Evolutionary conservation across 2,329 filamentous ascomycete genomes (phyloP).

Genomic region (Ophiostoma sp.): DNA sequence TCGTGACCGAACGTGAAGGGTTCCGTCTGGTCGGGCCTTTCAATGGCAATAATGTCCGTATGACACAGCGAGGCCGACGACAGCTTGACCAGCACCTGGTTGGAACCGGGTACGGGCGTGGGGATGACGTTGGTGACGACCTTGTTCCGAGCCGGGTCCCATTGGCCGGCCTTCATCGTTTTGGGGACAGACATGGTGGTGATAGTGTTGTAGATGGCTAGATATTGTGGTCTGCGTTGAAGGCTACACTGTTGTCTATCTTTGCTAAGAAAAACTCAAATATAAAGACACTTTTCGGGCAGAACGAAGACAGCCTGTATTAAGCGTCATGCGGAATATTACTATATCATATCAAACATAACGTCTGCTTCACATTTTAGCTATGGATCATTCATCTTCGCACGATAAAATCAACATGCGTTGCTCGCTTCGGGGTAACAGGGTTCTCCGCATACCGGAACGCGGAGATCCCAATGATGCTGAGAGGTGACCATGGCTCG

Average conservation of each 20-base stretch:
- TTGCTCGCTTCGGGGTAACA: not conserved
- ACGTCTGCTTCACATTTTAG: no score
- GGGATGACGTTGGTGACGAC: constrained; percentile 42
- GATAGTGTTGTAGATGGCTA: no score
- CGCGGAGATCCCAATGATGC: not conserved
- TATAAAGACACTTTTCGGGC: no score
- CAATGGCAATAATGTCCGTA: constrained; percentile 34
- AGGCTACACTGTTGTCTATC: no score
- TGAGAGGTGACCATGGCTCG: not conserved
- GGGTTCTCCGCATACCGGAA: not conserved
- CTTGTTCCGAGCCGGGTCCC: constrained; percentile 25
- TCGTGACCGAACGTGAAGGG: constrained; percentile 45
- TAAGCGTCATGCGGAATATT: no score
- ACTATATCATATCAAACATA: no score
- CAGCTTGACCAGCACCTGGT: constrained; percentile 43
- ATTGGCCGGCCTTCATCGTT: constrained; percentile 30
- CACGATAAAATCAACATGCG: not conserved
- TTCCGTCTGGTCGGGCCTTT: constrained; percentile 28
- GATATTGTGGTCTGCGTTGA: no score
- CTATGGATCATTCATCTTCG: no score
- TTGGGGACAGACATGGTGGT: constrained; percentile 23
- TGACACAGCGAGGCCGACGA: constrained; percentile 41
- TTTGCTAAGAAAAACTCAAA: no score
- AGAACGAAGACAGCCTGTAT: no score
- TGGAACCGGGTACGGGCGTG: constrained; percentile 44